Conservation (phyloP, 108 stramenopile genomes). For the Nitzschia putrida region DNA sequence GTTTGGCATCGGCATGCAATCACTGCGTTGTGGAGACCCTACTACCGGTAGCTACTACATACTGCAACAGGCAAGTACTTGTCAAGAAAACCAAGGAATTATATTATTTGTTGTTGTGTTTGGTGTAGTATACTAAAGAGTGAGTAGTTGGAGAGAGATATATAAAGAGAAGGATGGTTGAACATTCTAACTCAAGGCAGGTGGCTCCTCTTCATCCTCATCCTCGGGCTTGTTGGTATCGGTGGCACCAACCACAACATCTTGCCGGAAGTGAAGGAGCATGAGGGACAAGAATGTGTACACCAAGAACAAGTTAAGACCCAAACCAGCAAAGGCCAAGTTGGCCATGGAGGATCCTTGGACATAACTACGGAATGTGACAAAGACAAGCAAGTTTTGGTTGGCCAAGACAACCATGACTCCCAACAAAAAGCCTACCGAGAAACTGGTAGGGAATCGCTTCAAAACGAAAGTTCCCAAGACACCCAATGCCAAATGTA, state of each 20-base stretch:
- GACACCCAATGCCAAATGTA: constrained; percentile 69
- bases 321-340: constrained; percentile 63
- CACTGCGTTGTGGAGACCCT: no score
- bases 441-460: constrained; percentile 81
- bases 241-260: constrained; percentile 60
- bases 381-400: constrained; percentile 78
- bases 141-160: not conserved
- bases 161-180: not conserved
- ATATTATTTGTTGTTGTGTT: no score
- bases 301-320: constrained; percentile 58
- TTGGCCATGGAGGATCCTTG: constrained; percentile 62
- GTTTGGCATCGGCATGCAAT: no score
- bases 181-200: not conserved
- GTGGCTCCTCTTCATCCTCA: not conserved
- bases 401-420: constrained; percentile 68
- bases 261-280: constrained; percentile 68
- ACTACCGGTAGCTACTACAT: no score
- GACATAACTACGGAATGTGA: constrained; percentile 57
- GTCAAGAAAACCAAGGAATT: no score
- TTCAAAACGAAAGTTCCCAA: constrained; percentile 85
- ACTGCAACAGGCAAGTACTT: no score
- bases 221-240: constrained; percentile 21
- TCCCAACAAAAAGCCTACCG: constrained; percentile 79
- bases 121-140: not conserved
- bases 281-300: constrained; percentile 65